Base-by-base conservation (phyloP, 1,284 basidiomycete species). In the Lignosus rhinocerotis region DNA sequence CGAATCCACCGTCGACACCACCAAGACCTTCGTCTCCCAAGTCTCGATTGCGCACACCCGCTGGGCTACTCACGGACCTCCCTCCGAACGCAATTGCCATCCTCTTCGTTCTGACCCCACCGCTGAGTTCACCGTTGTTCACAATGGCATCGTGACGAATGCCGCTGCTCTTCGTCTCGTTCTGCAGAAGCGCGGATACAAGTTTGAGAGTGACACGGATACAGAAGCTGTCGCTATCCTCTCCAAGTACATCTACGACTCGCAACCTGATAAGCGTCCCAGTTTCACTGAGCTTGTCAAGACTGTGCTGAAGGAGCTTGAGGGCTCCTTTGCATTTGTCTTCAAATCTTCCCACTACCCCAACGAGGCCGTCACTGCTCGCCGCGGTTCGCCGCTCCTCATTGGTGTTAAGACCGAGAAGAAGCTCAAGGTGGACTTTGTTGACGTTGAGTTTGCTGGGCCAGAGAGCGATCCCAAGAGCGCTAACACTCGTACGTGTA, bases 61-160 rank as follows among this genome's bases (percentile, higher is more conserved):
- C 64, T 99, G 97, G 97, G 97, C 97, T 3, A 99, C 97, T n/a
- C 97, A 99, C 75, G 97, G 97, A 61, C 87, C 90, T 51, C 93
- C 94, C 32, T 91, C 88, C 32, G 84, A 88, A 54, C 75, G 83
- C 69, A 99, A 99, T 80, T 99, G 96, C 78, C 97, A 99, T 77
- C 97, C 97, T 60, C 88, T 98, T 73, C 89, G 90, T 67, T 93
- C 92, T 39, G 95, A 98, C 73, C 80, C 85, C 36, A 83, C 75
- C 57, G 79, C 80, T 61, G 95, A 98, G 72, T 99, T 99, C 79
- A 87, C 88, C 60, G 81, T 99, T 67, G 96, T 99, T 44, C 97
- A 99, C 84, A 99, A 99, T 71, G 97, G 97, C 75, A 99, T 99
- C 74, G 96, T 99, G 70, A 99, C 97, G 76, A 98, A 98, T 82